Evolutionary conservation across 116 monocot species (phyloP), one percentile per base, ranked within the genome.

Genomic region (Cymodocea nodosa): DNA sequence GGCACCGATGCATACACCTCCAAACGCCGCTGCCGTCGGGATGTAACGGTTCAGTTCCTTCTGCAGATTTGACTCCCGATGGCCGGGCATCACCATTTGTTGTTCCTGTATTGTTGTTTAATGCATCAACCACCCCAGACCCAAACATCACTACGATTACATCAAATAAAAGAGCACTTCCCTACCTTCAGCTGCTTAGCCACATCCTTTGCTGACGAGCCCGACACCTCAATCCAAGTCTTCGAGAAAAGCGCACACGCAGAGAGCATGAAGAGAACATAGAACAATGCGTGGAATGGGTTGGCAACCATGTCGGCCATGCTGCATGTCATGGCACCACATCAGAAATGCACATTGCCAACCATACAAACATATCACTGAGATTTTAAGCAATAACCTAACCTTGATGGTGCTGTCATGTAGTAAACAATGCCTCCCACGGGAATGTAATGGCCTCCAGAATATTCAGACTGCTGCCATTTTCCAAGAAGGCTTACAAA

Each of bases 61-160:
- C 72, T 80, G 76, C 11, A 80, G 63, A 56, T 80, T 80, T 9
- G 80, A 80, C 30, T 80, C 80, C 0, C 80, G 70, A 58, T 80
- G 80, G 0, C 86, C 86, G 12, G 86, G 86, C 82, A 86, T 86
- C 65, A 86, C 82, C 85, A 86, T 86, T 86, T 86, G 86, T 79
- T 85, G 86, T 15, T 86, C 86, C 86, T 83, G 59, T 5, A 62
- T 58, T 23, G 20, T n/a, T n/a, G n/a, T n/a, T n/a, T n/a, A n/a
- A n/a, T n/a, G n/a, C 15, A 60, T 22, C 39, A 39, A 4, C 3
- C 7, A 66, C 3, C 5, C 8, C n/a, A 39, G 10, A 39, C 6
- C 36, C 30, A 37, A 62, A 35, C 30, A 62, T 39, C 4, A 39
- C 7, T 39, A 39, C 39, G 9, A 61, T 0, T 34, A 61, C 30